Evolutionary conservation across 2,329 filamentous ascomycete genomes (phyloP).

Genomic region (Penicillium sp.): DNA sequence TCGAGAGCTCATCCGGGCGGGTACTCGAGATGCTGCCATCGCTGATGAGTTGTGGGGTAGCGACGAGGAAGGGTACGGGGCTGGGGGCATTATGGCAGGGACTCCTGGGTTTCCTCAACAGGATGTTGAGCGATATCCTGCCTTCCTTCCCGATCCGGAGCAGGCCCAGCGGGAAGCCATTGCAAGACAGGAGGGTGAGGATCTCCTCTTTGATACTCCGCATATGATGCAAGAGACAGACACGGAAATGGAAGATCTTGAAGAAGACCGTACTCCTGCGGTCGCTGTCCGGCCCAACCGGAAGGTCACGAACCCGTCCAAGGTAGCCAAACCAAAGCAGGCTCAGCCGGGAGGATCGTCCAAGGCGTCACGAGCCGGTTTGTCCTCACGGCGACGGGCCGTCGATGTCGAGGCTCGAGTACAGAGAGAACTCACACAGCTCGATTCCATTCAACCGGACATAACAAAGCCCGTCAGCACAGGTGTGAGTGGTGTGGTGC

Average conservation of each 20-base stretch:
- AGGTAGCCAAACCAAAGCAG: slow-evolving; percentile 10
- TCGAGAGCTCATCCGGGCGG: slow-evolving; percentile 14
- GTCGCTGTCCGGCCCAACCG: slow-evolving; percentile 7
- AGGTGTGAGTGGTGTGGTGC: slow-evolving; percentile 10
- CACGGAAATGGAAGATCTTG: slow-evolving; percentile 9
- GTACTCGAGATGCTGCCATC: slow-evolving; percentile 16
- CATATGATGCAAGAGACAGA: slow-evolving; percentile 9
- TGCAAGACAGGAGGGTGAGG: slow-evolving; percentile 13
- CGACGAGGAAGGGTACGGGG: slow-evolving; percentile 7
- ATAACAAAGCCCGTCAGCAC: slow-evolving; percentile 13
- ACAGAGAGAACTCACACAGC: slow-evolving; percentile 12
- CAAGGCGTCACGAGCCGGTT: slow-evolving; percentile 10
- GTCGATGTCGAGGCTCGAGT: slow-evolving; percentile 10
- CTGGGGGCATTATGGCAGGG: slow-evolving; percentile 6
- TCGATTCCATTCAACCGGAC: slow-evolving; percentile 10
- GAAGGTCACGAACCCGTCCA: slow-evolving; percentile 10
- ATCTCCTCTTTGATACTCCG: slow-evolving; percentile 15
- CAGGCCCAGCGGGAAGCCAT: slow-evolving; percentile 14
- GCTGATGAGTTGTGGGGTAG: slow-evolving; percentile 14
- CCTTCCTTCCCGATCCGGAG: slow-evolving; percentile 11
- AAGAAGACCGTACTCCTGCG: slow-evolving; percentile 10
- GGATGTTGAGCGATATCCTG: slow-evolving; percentile 13
- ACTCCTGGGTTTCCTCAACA: slow-evolving; percentile 6
- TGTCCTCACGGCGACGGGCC: slow-evolving; percentile 9
- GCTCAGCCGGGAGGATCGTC: slow-evolving; percentile 6